Percentiles rank a stretch among this genome's conserved stretches.
These are phyloP conservation scores for Micractinium conductrix DNA, from an alignment of 139 green algal genomes.

Conservation along the genomic window DNA sequence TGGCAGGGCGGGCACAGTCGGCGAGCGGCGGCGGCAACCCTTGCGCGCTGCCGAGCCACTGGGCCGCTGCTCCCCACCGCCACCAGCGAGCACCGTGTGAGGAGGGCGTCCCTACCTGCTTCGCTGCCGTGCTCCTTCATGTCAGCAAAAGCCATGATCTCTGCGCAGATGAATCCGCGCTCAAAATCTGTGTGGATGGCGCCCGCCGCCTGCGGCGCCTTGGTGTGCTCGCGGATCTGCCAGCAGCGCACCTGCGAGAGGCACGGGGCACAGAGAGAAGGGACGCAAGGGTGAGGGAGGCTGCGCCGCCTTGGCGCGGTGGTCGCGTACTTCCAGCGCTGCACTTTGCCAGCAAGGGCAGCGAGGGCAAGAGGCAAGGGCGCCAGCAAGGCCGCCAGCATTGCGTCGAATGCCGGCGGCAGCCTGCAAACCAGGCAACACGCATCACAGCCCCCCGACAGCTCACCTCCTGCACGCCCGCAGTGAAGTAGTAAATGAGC, in stretches of 20 bases:
- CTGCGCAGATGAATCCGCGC: constrained; percentile 98
- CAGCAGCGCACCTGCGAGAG: constrained; percentile 70
- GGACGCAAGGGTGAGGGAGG: not conserved
- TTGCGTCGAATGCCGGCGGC: too few species aligned
- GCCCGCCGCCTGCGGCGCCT: constrained; percentile 94
- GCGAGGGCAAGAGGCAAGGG: not conserved
- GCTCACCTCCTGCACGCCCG: constrained; percentile 91
- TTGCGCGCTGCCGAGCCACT: too few species aligned
- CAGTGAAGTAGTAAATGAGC: constrained; percentile 99
- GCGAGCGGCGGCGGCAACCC: too few species aligned
- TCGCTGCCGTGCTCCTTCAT: constrained; percentile 88
- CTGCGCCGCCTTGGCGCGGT: too few species aligned
- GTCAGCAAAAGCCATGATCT: constrained; percentile 90
- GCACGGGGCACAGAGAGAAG: not conserved
- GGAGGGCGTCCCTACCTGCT: too few species aligned
- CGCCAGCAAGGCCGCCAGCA: too few species aligned
- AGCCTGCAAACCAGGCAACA: not conserved
- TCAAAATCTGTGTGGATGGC: constrained; percentile 99
- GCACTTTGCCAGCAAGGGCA: not conserved
- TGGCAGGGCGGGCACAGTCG: too few species aligned
- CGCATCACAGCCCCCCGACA: not conserved
- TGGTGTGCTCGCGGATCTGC: constrained; percentile 88
- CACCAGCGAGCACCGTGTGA: too few species aligned
- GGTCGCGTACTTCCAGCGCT: too few species aligned
- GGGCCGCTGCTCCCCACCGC: constrained; percentile 69